Conservation (phyloP, 2,329 filamentous ascomycete genomes). For the Stagonosporopsis rhizophila region DNA sequence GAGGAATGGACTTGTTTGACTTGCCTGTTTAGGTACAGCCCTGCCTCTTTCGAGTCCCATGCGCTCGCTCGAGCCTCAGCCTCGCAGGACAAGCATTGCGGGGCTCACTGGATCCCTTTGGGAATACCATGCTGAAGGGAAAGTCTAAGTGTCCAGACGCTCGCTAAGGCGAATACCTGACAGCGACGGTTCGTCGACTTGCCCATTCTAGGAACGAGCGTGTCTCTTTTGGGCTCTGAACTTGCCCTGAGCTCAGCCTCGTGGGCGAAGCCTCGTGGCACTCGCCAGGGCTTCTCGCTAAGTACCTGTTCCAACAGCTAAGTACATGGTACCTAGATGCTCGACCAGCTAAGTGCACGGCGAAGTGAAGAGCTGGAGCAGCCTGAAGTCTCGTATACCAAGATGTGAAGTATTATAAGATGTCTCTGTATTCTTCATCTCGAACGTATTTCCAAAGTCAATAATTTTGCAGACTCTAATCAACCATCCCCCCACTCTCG, state of each 20-base stretch:
- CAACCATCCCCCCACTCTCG: neutral
- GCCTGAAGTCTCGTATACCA: neutral
- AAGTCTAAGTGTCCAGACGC: neutral
- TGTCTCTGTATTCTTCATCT: neutral
- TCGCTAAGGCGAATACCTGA: neutral
- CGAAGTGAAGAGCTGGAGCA: slow-evolving; percentile 11
- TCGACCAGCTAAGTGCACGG: slow-evolving; percentile 2
- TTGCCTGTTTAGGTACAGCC: too few species aligned
- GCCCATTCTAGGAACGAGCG: neutral
- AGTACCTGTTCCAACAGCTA: neutral
- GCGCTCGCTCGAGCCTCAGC: neutral
- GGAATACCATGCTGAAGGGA: neutral
- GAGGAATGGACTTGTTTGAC: neutral
- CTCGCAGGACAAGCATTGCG: neutral
- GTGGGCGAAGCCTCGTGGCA: neutral
- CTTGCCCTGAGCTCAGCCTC: neutral
- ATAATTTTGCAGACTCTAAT: neutral
- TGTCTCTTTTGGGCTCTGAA: neutral
- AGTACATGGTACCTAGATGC: slow-evolving; percentile 8
- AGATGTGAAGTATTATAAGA: neutral
- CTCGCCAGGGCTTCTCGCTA: neutral
- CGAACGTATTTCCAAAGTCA: neutral
- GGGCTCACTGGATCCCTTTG: neutral
- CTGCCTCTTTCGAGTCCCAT: neutral
- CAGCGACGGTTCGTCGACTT: neutral